Base-by-base conservation (phyloP, 139 green algal species). In the Yamagishiella unicocca region DNA sequence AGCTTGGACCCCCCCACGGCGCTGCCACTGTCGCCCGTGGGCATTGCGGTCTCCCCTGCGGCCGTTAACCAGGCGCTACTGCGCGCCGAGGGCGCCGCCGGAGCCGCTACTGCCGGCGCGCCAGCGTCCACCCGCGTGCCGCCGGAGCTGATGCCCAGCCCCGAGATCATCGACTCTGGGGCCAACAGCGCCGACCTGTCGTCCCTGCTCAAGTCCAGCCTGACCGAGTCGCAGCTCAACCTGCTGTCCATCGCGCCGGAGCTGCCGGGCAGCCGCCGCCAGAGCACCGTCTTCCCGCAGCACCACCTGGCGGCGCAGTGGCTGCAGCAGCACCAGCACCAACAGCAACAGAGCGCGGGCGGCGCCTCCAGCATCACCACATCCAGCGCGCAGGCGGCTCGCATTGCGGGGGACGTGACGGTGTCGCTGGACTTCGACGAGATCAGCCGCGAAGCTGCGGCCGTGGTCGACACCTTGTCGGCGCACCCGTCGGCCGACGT, bases 341-440 rank as follows among this genome's bases (percentile, higher is more conserved):
- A 37, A 31, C 50, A 27, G 50, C 46, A 82, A 24, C 75, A 40
- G 46, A 55, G 14, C 42, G 25, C 45, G n/a, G 75, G 50, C 19
- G 53, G 42, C n/a, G 46, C 14, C 43, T 17, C 22, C 42, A 33
- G 6, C 17, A 10, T 73, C 4, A 24, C 66, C 66, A 37, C 45
- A n/a, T 29, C 75, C 31, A 0, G 5, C 25, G 37, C 55, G 9
- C 37, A 62, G 76, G 53, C 38, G 21, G 40, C 35, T 24, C n/a
- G n/a, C 19, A 76, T 1, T 2, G 2, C 35, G 31, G 46, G 12
- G 45, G 45, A 29, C 46, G 31, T 46, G 24, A 46, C 46, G 14
- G 35, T 17, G 25, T 87, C 82, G 33, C 40, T 87, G 6, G 82
- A 87, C 45, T 80, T 87, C 6, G 82, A 87, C 24, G 50, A 70